A percentile compares a stretch with the other conserved stretches of the same genome.
These are phyloP conservation scores for Auricularia sp. DNA, from an alignment of 768 basidiomycete species.

Conservation along the genomic window DNA sequence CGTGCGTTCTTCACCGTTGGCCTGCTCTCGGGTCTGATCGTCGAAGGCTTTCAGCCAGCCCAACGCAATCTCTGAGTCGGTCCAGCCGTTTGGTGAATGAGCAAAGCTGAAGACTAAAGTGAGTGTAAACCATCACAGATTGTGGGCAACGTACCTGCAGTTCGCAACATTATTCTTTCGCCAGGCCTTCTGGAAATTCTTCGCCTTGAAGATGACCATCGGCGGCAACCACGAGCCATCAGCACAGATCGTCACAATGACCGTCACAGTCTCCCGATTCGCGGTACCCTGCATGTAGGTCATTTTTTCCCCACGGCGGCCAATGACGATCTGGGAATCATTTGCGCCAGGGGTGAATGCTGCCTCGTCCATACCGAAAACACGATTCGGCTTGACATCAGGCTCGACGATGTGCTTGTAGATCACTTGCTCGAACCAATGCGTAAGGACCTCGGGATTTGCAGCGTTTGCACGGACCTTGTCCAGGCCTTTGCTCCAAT, in stretches of 20 bases:
- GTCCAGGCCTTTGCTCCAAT: constrained; percentile 25
- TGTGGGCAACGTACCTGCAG: constrained; percentile 21
- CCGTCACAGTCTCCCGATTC: constrained; percentile 28
- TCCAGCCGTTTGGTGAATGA: constrained; percentile 25
- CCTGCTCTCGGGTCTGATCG: constrained; percentile 27
- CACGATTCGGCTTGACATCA: constrained; percentile 7
- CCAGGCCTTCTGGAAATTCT: constrained; percentile 24
- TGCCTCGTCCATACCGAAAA: constrained; percentile 31
- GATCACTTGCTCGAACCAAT: constrained; percentile 18
- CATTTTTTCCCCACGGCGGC: constrained; percentile 12
- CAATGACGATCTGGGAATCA: constrained; percentile 10
- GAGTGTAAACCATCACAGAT: constrained; percentile 4
- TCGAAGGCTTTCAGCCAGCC: constrained; percentile 29
- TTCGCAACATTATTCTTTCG: constrained; percentile 26
- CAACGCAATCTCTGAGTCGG: constrained; percentile 16
- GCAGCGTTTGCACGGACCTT: constrained; percentile 21
- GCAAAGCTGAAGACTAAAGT: constrained; percentile 13
- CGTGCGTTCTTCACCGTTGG: constrained; percentile 17
- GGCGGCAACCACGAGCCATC: constrained; percentile 30
- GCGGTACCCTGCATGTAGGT: constrained; percentile 26
- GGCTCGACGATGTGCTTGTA: too few relatives aligned
- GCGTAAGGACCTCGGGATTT: constrained; percentile 21
- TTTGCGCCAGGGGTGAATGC: constrained; percentile 3
- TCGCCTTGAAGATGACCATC: constrained; percentile 31
- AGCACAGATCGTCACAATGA: constrained; percentile 30